Conservation (phyloP, 805 yeast species). For the Candida ulmi region DNA sequence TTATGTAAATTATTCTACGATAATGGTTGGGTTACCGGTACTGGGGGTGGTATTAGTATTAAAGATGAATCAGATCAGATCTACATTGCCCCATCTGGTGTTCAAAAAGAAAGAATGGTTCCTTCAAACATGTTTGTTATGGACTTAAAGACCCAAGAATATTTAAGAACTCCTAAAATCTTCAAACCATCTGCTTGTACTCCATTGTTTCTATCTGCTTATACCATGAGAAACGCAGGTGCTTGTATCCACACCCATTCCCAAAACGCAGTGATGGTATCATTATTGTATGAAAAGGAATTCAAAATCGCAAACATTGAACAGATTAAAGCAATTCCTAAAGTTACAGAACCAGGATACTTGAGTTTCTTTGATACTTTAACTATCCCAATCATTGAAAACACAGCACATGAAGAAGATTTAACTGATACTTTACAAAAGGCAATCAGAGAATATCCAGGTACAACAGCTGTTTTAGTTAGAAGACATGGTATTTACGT, state of each 20-base stretch:
- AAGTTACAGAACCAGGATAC: slow-evolving; percentile 44
- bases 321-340: slow-evolving; percentile 88
- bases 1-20: slow-evolving; percentile 71
- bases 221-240: slow-evolving; percentile 72
- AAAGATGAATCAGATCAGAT: slow-evolving; percentile 42
- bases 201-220: slow-evolving; percentile 67
- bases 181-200: slow-evolving; percentile 93
- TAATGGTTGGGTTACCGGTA: slow-evolving; percentile 91
- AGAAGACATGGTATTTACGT: slow-evolving; percentile 92
- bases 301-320: slow-evolving; percentile 78
- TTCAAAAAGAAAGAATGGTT: slow-evolving; percentile 82
- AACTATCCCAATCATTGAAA: slow-evolving; percentile 85
- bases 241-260: slow-evolving; percentile 96
- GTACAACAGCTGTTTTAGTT: slow-evolving; percentile 80
- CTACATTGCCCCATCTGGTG: slow-evolving; percentile 92
- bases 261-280: slow-evolving; percentile 77
- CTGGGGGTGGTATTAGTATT: slow-evolving; percentile 93
- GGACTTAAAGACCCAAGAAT: slow-evolving; percentile 45
- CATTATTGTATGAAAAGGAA: slow-evolving; percentile 62
- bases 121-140: slow-evolving; percentile 81
- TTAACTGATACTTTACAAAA: slow-evolving; percentile 58
- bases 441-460: slow-evolving; percentile 67
- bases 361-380: slow-evolving; percentile 68
- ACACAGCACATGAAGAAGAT: slow-evolving; percentile 84
- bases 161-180: slow-evolving; percentile 53